Conservation (phyloP, 2,329 filamentous ascomycete genomes). For the Colletotrichum gigasporum region DNA sequence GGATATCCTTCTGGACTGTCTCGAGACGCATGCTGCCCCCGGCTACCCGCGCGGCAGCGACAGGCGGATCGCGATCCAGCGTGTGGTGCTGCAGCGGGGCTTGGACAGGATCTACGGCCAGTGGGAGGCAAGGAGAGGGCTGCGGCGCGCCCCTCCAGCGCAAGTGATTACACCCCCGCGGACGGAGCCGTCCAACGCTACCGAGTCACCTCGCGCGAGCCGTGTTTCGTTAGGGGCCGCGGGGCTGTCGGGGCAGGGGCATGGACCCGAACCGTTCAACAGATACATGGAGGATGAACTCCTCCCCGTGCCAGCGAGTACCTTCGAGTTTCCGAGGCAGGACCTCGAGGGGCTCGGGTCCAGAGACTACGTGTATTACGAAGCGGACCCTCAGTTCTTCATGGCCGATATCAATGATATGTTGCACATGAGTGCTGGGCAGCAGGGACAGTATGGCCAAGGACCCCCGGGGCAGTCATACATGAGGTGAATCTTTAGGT, state of each 20-base stretch:
- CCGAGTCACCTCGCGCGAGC: constrained; percentile 9
- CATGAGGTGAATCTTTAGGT: background rate
- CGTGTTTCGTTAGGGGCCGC: background rate
- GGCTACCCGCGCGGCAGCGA: background rate
- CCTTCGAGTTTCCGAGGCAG: background rate
- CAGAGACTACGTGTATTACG: background rate
- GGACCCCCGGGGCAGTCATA: background rate
- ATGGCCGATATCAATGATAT: background rate
- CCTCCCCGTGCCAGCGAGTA: background rate
- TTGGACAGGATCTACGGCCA: constrained; percentile 18
- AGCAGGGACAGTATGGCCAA: background rate
- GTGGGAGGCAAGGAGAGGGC: constrained; percentile 2
- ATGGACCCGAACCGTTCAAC: too few species aligned
- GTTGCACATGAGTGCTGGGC: too few species aligned
- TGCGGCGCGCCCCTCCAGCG: background rate
- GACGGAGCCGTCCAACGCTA: background rate
- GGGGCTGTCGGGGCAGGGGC: background rate
- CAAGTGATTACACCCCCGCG: constrained; percentile 1
- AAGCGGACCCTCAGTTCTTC: background rate
- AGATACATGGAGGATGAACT: background rate
- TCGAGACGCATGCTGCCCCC: background rate
- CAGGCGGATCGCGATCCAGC: background rate
- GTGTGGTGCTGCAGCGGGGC: background rate
- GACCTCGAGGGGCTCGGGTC: background rate
- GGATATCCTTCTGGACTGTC: background rate